These are phyloP conservation scores for Begonia loranthoides DNA, from an alignment of 306 rosid genomes.

Conservation along the genomic window DNA sequence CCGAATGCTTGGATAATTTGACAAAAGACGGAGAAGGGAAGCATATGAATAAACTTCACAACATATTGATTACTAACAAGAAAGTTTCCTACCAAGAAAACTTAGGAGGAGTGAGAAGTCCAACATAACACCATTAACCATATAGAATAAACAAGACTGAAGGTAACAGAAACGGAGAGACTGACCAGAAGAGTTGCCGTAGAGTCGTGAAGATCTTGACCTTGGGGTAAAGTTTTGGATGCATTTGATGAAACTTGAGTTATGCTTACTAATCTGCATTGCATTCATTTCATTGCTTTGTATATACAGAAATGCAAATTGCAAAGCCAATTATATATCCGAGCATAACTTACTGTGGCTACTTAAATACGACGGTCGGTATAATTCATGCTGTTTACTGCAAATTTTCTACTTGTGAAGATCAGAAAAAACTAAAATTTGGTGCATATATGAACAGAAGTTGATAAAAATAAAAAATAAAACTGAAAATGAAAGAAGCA, in stretches of 20 bases:
- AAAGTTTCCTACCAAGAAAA: conserved; percentile 63
- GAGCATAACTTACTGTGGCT: too few relatives aligned
- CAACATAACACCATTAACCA: conserved; percentile 60
- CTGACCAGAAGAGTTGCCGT: not conserved
- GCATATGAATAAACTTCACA: conserved; percentile 13
- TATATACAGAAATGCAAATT: too few relatives aligned
- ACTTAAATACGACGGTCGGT: too few relatives aligned
- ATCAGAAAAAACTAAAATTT: too few relatives aligned
- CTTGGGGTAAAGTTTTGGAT: not conserved
- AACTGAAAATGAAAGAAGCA: conserved; percentile 1
- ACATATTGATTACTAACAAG: conserved; percentile 29
- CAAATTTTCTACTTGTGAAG: too few relatives aligned
- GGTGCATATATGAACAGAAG: too few relatives aligned
- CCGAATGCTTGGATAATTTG: conserved; percentile 8
- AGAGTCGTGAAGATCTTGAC: not conserved
- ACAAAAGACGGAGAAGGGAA: conserved; percentile 2
- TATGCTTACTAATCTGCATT: conserved; percentile 23
- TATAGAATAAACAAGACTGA: not conserved
- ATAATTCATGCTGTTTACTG: too few relatives aligned
- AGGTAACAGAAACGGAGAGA: not conserved
- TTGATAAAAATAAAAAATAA: too few relatives aligned
- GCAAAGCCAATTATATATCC: too few relatives aligned
- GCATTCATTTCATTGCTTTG: conserved; percentile 15
- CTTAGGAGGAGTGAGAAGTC: conserved; percentile 74
- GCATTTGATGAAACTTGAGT: conserved; percentile 13